Percentiles rank a stretch among this genome's conserved stretches.
Conservation (phyloP, 108 stramenopile species). For the Licmophora abbreviata region DNA sequence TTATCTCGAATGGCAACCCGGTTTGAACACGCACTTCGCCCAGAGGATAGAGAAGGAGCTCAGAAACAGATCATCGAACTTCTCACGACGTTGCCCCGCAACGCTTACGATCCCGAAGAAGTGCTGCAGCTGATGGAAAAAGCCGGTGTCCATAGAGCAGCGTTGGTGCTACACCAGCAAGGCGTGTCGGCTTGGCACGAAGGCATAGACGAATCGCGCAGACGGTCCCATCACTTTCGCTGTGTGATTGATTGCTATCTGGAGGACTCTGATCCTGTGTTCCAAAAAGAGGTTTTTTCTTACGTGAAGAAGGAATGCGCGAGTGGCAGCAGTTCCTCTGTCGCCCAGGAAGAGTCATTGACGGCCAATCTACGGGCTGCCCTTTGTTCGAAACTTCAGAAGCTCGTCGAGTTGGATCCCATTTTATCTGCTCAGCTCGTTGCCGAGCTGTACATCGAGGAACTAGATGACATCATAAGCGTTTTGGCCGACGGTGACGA, state of each 20-base stretch:
- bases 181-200: conserved; percentile 35
- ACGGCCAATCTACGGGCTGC: conserved; percentile 25
- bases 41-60: conserved; percentile 18
- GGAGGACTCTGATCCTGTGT: conserved; percentile 48
- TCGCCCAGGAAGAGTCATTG: conserved; percentile 5
- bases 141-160: conserved; percentile 49
- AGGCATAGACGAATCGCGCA: conserved; percentile 14
- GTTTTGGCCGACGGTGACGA: conserved; percentile 20
- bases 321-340: conserved; percentile 10
- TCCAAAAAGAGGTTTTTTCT: conserved; percentile 53
- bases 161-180: conserved; percentile 61
- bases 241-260: conserved; percentile 75
- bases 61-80: conserved; percentile 44
- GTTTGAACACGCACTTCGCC: conserved; percentile 19
- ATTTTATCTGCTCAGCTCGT: conserved; percentile 48
- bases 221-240: conserved; percentile 44
- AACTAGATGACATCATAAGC: conserved; percentile 50
- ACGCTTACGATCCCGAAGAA: conserved; percentile 52
- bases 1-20: conserved; percentile 42
- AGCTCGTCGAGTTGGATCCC: conserved; percentile 52
- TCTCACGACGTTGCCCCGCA: conserved; percentile 48
- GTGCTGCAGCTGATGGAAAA: conserved; percentile 53
- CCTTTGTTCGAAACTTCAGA: conserved; percentile 36
- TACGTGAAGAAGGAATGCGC: conserved; percentile 68
- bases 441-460: conserved; percentile 70